phyloP scores from a whole-genome alignment of 2,329 filamentous ascomycete species.

The Fusarium nanum region DNA sequence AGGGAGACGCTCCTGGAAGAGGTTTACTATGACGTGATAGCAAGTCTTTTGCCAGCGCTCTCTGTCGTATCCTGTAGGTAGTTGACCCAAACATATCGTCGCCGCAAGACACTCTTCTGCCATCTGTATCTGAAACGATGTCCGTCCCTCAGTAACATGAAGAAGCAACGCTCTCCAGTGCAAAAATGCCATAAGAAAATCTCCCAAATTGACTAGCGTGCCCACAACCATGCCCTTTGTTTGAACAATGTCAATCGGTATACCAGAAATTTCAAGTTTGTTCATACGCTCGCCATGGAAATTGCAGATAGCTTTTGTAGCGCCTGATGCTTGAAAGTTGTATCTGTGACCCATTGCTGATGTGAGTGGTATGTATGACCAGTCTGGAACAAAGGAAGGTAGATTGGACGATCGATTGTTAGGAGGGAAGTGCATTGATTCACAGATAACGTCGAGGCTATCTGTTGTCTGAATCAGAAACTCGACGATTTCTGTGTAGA shows the following conservation, averaged over 20 bases:
- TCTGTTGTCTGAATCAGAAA: slow-evolving; percentile 28
- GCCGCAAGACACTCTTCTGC: slow-evolving; percentile 21
- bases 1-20: slow-evolving; percentile 15
- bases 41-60: slow-evolving; percentile 4
- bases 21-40: slow-evolving; percentile 14
- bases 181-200: slow-evolving; percentile 31
- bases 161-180: slow-evolving; percentile 31
- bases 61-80: slow-evolving; percentile 8
- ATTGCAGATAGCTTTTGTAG: neutral
- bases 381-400: slow-evolving; percentile 29
- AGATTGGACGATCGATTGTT: slow-evolving; percentile 12
- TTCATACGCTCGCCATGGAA: slow-evolving; percentile 19
- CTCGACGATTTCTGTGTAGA: slow-evolving; percentile 27
- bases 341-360: slow-evolving; percentile 21
- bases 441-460: slow-evolving; percentile 20
- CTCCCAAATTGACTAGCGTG: slow-evolving; percentile 23
- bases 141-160: neutral
- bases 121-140: neutral
- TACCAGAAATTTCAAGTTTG: slow-evolving; percentile 22
- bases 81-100: slow-evolving; percentile 27
- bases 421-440: slow-evolving; percentile 21
- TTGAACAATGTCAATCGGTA: slow-evolving; percentile 7
- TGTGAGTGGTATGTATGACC: slow-evolving; percentile 28
- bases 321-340: slow-evolving; percentile 5
- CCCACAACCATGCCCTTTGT: slow-evolving; percentile 22